Conservation (phyloP, 768 basidiomycete genomes). For the Boletus huronensis region DNA sequence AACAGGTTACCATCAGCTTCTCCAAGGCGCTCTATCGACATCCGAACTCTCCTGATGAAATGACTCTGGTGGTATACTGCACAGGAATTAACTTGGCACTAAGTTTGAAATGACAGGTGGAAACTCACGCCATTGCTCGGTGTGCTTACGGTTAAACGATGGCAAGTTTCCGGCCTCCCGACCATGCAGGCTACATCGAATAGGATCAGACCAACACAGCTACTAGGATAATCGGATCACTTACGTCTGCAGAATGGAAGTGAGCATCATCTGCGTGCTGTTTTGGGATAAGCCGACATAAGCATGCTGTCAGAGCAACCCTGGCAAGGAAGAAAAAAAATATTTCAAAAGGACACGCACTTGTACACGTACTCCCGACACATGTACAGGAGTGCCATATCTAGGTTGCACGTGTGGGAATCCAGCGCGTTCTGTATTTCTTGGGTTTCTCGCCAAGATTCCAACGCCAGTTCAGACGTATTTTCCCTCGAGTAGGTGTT, state of each 20-base stretch:
- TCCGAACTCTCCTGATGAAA: conserved; percentile 58
- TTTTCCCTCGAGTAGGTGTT: conserved; percentile 44
- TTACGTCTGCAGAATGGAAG: conserved; percentile 62
- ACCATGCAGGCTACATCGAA: conserved; percentile 45
- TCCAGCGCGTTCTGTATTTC: conserved; percentile 65
- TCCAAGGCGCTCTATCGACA: conserved; percentile 50
- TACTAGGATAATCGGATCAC: conserved; percentile 21
- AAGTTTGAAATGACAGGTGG: neutral
- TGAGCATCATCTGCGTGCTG: conserved; percentile 63
- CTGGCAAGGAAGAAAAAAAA: conserved; percentile 6
- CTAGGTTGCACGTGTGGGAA: conserved; percentile 66
- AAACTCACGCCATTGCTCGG: conserved; percentile 75
- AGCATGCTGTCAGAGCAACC: conserved; percentile 14
- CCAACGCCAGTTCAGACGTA: conserved; percentile 56
- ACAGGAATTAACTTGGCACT: conserved; percentile 2
- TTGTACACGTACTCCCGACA: conserved; percentile 71
- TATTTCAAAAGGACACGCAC: conserved; percentile 39
- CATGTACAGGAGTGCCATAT: conserved; percentile 63
- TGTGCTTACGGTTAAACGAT: conserved; percentile 65
- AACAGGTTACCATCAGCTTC: conserved; percentile 52
- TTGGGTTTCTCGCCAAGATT: conserved; percentile 64
- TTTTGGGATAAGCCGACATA: conserved; percentile 13
- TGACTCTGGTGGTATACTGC: conserved; percentile 67
- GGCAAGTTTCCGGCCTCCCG: conserved; percentile 45
- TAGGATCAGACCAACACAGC: conserved; percentile 17